Percentiles rank a stretch among this genome's conserved stretches.
Conservation (phyloP, 2,329 filamentous ascomycete species). For the Neonectria sp. region DNA sequence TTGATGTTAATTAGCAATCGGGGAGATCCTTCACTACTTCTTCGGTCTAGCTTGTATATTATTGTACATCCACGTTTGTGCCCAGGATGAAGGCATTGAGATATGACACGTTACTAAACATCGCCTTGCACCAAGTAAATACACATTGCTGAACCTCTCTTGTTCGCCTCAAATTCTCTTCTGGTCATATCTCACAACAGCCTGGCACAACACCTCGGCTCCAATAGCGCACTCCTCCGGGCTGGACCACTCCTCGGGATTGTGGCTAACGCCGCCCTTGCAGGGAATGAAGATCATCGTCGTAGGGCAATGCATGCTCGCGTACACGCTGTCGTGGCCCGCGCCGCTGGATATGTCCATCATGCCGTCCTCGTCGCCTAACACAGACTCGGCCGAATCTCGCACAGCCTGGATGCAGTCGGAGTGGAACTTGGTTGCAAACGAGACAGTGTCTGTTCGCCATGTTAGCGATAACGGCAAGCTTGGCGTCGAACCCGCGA, state of each 20-base stretch:
- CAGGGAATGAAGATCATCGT: conserved; percentile 58
- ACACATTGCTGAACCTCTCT: too few relatives aligned
- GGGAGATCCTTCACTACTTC: not conserved
- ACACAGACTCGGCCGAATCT: conserved; percentile 68
- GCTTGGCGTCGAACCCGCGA: conserved; percentile 34
- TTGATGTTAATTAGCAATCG: not conserved
- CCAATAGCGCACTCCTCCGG: conserved; percentile 52
- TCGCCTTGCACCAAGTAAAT: not conserved
- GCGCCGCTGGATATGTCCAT: conserved; percentile 55
- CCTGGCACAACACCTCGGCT: conserved; percentile 43
- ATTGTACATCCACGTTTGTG: not conserved
- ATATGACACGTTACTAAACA: not conserved
- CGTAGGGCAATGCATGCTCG: conserved; percentile 52
- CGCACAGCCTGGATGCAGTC: conserved; percentile 77
- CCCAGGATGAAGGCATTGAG: too few relatives aligned
- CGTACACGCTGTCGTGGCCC: conserved; percentile 57
- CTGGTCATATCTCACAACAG: conserved; percentile 44
- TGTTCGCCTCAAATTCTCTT: conserved; percentile 24
- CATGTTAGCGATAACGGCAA: conserved; percentile 57
- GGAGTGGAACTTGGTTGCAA: conserved; percentile 74
- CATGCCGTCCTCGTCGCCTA: conserved; percentile 59
- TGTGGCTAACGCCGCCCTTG: conserved; percentile 55
- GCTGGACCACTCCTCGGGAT: conserved; percentile 54
- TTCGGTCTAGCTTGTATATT: not conserved
- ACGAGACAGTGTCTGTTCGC: conserved; percentile 71